Evolutionary conservation across 1,284 basidiomycete species (phyloP).

Genomic region (Ceratobasidium sp.): DNA sequence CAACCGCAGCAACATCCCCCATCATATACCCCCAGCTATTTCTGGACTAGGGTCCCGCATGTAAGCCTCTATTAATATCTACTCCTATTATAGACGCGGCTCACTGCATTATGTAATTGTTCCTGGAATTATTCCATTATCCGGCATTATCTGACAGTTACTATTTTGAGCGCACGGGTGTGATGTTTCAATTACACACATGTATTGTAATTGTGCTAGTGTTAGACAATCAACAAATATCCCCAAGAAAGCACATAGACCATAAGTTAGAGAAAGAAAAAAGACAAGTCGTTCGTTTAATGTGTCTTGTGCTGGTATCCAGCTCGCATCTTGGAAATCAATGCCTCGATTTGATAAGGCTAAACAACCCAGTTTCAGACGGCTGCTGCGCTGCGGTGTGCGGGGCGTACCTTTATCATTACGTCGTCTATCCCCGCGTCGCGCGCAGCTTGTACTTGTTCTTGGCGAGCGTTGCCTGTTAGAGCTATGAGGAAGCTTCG

Average conservation of each 20-base stretch:
- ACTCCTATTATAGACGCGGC: background rate
- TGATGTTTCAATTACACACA: background rate
- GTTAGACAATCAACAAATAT: too few relatives aligned
- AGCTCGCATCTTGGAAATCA: conserved; percentile 37
- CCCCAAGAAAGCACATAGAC: background rate
- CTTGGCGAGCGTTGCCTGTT: conserved; percentile 51
- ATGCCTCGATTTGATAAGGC: conserved; percentile 40
- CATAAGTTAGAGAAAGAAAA: conserved; percentile 14
- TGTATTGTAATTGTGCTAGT: background rate
- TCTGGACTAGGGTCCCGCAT: conserved; percentile 27
- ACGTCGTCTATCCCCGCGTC: conserved; percentile 30
- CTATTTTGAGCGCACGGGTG: too few relatives aligned
- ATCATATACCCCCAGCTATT: conserved; percentile 39
- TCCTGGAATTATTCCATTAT: too few relatives aligned
- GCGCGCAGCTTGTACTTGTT: conserved; percentile 19
- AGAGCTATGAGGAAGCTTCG: conserved; percentile 52
- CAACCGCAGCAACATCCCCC: conserved; percentile 32
- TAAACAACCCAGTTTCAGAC: background rate
- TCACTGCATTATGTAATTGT: too few relatives aligned
- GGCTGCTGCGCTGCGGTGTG: background rate
- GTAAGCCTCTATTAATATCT: conserved; percentile 29
- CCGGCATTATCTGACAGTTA: too few relatives aligned
- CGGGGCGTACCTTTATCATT: conserved; percentile 32
- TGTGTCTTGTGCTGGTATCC: conserved; percentile 31
- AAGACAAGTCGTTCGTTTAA: background rate